phyloP scores from a whole-genome alignment of 2,329 filamentous ascomycete genomes.

The Sarocladium brachiariae region DNA sequence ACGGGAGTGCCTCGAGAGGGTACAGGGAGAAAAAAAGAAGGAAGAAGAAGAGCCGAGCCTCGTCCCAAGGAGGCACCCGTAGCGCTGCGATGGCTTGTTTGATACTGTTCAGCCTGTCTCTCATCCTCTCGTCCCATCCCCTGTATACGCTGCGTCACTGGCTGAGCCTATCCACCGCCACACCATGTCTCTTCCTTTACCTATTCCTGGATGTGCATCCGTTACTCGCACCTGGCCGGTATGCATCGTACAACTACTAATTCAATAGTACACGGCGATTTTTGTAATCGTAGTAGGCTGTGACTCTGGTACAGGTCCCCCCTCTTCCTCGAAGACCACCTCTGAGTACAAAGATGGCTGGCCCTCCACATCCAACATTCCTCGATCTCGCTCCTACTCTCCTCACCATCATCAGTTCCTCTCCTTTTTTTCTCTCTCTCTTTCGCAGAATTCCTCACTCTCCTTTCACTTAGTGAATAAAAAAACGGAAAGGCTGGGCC shows the following conservation, averaged over 20 bases:
- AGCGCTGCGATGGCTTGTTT: neutral
- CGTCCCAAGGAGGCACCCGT: neutral
- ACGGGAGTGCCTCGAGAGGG: too few species aligned
- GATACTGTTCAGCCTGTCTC: conserved; percentile 3
- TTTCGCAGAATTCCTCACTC: conserved; percentile 7
- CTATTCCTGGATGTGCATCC: neutral
- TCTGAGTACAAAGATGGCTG: conserved; percentile 9
- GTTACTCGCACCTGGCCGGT: too few species aligned
- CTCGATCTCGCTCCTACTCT: neutral
- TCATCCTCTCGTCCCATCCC: conserved; percentile 1
- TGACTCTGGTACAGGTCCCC: neutral
- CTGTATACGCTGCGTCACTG: neutral
- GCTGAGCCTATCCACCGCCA: neutral
- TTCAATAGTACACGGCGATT: neutral
- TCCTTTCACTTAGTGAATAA: neutral
- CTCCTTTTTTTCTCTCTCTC: conserved; percentile 4
- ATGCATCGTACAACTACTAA: neutral
- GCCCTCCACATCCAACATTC: neutral
- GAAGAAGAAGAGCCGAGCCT: neutral
- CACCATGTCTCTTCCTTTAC: neutral
- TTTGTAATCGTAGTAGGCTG: neutral
- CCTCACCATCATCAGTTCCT: neutral
- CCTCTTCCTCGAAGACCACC: neutral
- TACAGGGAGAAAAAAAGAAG: too few species aligned
- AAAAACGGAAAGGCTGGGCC: conserved; percentile 6